Conservation (phyloP, 23 red algal genomes). For the Pyropia yezoensis region DNA sequence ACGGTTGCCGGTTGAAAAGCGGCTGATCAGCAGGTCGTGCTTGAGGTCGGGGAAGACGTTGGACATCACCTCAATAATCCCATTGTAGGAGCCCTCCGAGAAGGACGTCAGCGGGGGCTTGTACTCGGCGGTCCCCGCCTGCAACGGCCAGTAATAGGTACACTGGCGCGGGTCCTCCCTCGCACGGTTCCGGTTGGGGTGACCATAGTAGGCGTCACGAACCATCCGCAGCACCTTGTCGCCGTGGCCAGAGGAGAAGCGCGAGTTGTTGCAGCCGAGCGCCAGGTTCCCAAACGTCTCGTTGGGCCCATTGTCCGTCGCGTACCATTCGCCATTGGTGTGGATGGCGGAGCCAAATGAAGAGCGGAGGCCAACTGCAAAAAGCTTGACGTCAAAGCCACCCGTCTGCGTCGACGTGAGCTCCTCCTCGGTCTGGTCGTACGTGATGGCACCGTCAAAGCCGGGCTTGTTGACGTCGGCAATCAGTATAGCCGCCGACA, state of each 20-base stretch:
- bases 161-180: conserved; percentile 42
- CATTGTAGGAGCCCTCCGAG: conserved; percentile 32
- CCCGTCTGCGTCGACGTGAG: conserved; percentile 9
- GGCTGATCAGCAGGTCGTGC: conserved; percentile 29
- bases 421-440: conserved; percentile 26
- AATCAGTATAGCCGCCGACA: conserved; percentile 32
- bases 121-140: conserved; percentile 29
- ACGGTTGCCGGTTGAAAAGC: conserved; percentile 4
- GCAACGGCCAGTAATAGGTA: conserved; percentile 31
- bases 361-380: conserved; percentile 35
- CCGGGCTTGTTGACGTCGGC: conserved; percentile 28
- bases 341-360: conserved; percentile 28
- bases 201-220: conserved; percentile 31
- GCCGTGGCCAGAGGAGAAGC: conserved; percentile 15
- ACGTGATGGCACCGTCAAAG: conserved; percentile 32
- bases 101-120: not conserved
- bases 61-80: conserved; percentile 47
- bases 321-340: conserved; percentile 39
- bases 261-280: conserved; percentile 13
- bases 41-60: conserved; percentile 57
- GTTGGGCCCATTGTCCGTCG: conserved; percentile 63
- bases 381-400: conserved; percentile 25
- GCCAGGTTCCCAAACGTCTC: conserved; percentile 37
- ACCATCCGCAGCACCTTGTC: conserved; percentile 22
- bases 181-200: conserved; percentile 55